Conservation (phyloP, 2,329 filamentous ascomycete species). For the Neonectria magnoliae region DNA sequence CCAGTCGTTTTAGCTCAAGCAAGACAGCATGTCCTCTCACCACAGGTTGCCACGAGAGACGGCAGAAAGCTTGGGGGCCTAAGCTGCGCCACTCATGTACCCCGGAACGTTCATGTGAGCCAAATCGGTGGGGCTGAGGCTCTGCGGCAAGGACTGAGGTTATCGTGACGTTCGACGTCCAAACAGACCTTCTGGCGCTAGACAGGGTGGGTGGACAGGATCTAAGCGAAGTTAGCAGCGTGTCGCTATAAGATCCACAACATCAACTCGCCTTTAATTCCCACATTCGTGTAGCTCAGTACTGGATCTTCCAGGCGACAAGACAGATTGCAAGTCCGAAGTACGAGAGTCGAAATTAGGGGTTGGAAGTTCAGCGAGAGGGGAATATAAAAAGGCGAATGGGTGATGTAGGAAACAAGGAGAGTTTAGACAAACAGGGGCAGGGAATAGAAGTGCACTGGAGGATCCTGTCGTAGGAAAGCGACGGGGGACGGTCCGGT, state of each 20-base stretch:
- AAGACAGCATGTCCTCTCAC: not conserved
- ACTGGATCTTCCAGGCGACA: not conserved
- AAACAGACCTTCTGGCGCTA: not conserved
- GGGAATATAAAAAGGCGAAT: not conserved
- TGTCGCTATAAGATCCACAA: not conserved
- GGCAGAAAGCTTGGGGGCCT: not conserved
- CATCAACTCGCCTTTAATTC: not conserved
- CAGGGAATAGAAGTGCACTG: not conserved
- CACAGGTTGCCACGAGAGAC: not conserved
- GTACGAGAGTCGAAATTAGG: not conserved
- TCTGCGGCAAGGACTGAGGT: not conserved
- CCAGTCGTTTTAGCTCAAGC: not conserved
- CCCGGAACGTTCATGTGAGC: not conserved
- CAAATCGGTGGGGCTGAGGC: not conserved
- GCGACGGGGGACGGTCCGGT: too few relatives aligned
- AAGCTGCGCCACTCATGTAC: not conserved
- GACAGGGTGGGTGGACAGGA: not conserved
- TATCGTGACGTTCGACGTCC: not conserved
- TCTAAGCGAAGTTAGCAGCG: not conserved
- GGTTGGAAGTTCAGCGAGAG: not conserved
- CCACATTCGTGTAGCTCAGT: not conserved
- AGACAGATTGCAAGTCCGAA: not conserved
- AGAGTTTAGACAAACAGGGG: not conserved
- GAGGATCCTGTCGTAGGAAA: too few relatives aligned
- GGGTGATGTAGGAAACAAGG: not conserved